Conservation (phyloP, 345 rosid species). For the Psidium guajava region DNA sequence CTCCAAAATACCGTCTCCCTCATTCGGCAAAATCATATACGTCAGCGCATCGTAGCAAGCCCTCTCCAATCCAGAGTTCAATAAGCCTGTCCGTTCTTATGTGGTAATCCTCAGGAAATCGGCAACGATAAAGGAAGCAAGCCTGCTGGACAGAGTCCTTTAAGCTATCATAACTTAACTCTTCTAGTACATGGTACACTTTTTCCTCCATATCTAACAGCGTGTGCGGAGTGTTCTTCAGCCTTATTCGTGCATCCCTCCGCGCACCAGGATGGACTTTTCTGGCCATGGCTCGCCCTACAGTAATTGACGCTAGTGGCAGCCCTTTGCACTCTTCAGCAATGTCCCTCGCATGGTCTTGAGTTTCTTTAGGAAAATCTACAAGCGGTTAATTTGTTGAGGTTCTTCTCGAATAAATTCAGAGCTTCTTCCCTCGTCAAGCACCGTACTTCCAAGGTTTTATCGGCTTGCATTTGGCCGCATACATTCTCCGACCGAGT, state of each 20-base stretch:
- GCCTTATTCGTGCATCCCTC: not conserved
- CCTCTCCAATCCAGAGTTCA: conserved; percentile 15
- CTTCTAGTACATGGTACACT: not conserved
- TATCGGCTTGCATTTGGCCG: not conserved
- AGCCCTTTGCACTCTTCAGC: not conserved
- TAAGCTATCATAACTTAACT: conserved; percentile 11
- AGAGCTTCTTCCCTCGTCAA: not conserved
- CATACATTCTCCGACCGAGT: conserved; percentile 1
- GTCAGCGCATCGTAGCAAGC: not conserved
- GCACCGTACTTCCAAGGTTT: not conserved
- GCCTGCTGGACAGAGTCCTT: not conserved
- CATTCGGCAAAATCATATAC: not conserved
- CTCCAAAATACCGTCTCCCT: not conserved
- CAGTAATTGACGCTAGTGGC: conserved; percentile 11
- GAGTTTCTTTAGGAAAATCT: not conserved
- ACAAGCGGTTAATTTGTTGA: not conserved
- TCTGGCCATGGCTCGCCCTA: conserved; percentile 7
- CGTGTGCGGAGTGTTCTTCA: not conserved
- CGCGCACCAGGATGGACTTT: not conserved
- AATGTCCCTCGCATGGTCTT: not conserved
- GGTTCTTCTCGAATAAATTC: not conserved
- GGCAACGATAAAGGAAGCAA: conserved; percentile 6
- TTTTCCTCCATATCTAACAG: not conserved
- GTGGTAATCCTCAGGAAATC: conserved; percentile 1
- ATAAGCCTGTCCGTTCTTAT: not conserved